These are phyloP conservation scores for Tagetes patula DNA, from an alignment of 129 eudicot species.

Conservation along the genomic window DNA sequence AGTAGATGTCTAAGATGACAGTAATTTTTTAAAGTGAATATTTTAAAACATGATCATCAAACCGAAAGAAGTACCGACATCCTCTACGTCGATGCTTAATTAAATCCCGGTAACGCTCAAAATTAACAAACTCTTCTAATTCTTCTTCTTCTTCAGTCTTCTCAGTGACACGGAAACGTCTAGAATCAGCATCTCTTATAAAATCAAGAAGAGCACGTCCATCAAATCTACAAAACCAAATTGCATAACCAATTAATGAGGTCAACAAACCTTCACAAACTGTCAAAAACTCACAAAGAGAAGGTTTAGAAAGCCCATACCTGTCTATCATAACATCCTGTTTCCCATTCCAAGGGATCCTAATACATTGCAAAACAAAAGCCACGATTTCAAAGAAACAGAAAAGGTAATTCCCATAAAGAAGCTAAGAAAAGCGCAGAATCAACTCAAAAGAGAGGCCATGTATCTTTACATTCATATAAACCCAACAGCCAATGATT, in stretches of 20 bases:
- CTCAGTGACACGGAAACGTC: constrained; percentile 59
- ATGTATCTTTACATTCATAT: constrained; percentile 8
- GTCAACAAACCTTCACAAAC: constrained; percentile 12
- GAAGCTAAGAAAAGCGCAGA: not conserved
- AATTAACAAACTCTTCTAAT: constrained; percentile 98
- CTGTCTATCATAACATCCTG: constrained; percentile 94
- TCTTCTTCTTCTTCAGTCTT: constrained; percentile 98
- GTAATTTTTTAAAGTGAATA: constrained; percentile 38
- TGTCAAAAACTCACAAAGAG: not conserved
- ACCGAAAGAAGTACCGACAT: constrained; percentile 99
- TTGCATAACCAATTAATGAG: constrained; percentile 10
- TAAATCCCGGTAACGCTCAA: constrained; percentile 99
- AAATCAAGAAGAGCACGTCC: constrained; percentile 99
- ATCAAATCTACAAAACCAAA: constrained; percentile 69
- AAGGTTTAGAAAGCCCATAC: constrained; percentile 32
- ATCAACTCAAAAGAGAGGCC: constrained; percentile 7
- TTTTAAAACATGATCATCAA: constrained; percentile 40
- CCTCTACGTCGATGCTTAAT: constrained; percentile 99
- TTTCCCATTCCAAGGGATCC: constrained; percentile 99
- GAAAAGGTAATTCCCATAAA: not conserved
- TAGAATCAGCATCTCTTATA: constrained; percentile 78
- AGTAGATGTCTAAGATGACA: constrained; percentile 29
- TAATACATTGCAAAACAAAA: constrained; percentile 31
- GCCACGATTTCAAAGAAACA: constrained; percentile 13
- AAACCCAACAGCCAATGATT: not conserved